Evolutionary conservation across 352 stramenopile genomes (phyloP), one percentile per base, ranked within the genome.

Genomic region (Lagenidium giganteum): DNA sequence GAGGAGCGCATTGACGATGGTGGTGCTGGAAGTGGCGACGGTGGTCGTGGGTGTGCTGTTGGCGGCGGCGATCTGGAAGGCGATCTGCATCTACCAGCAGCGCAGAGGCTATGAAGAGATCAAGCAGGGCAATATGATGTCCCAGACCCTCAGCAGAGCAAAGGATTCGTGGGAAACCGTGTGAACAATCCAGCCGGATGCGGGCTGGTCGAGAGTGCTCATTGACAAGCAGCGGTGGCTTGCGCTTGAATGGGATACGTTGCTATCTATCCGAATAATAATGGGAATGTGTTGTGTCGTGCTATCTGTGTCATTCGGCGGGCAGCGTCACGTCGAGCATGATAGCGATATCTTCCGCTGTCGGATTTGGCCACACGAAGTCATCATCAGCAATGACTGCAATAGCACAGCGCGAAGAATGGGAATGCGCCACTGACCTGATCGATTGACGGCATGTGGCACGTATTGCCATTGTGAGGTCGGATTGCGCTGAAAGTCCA

Each of bases 121-220:
- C 39, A 58, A 79, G 22, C 70, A 85, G 53, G 76, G 89, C 52
- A 74, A 34, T 33, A 70, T 92, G 52, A 89, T 78, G 54, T 82
- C 72, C 33, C 60, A 67, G 14, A 47, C 70, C 47, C 70, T 92
- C 22, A 61, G 75, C 42, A 56, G 56, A 20, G 64, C 76, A 13
- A 79, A 77, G 17, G 76, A 92, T 45, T 92, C 79, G 48, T 85
- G 67, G 65, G 76, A 87, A 28, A 69, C 55, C 17, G 51, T 80
- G 32, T n/a, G n/a, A n/a, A n/a, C n/a, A n/a, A n/a, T 41, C 40
- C 6, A 36, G 12, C 30, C 17, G 30, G n/a, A 18, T 4, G 21
- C 17, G n/a, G 30, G 21, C 12, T n/a, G 21, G 21, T 18, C 13
- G 12, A 18, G 4, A 6, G 30, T 18, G 13, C 30, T 36, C 30